A percentile compares a stretch with the other conserved stretches of the same genome.
phyloP scores from a whole-genome alignment of 148 eudicot genomes.

The Fagopyrum tataricum region DNA sequence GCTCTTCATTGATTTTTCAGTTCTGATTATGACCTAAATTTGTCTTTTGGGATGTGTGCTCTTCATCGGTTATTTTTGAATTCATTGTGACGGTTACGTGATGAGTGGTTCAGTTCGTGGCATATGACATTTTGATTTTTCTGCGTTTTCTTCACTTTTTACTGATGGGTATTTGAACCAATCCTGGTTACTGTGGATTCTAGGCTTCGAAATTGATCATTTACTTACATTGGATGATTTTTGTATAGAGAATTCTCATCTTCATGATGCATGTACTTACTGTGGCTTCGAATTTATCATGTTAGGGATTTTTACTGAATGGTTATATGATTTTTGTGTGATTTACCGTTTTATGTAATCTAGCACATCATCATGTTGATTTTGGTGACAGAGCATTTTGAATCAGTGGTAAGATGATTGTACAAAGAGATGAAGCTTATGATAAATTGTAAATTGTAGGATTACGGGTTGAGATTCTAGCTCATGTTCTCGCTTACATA shows the following conservation, averaged over 20 bases:
- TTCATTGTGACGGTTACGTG: constrained; percentile 2
- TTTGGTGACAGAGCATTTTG: too few species aligned
- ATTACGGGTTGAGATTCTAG: too few species aligned
- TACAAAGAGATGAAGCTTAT: too few species aligned
- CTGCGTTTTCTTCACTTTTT: background rate
- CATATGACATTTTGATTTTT: background rate
- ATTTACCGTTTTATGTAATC: background rate
- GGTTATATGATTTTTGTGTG: background rate
- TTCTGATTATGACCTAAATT: background rate
- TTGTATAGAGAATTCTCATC: background rate
- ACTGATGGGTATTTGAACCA: background rate
- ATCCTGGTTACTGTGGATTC: background rate
- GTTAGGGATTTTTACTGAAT: background rate
- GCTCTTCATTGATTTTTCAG: background rate
- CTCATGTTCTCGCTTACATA: too few species aligned
- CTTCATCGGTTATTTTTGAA: background rate
- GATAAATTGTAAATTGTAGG: too few species aligned
- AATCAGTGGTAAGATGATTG: too few species aligned
- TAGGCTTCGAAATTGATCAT: background rate
- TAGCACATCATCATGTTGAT: background rate
- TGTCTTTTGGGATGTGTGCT: background rate
- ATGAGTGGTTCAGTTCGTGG: background rate
- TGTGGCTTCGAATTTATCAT: background rate
- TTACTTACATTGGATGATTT: background rate
- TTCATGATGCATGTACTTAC: background rate